Evolutionary conservation across 768 basidiomycete species (phyloP).

Genomic region (Peribolospora baueri): DNA sequence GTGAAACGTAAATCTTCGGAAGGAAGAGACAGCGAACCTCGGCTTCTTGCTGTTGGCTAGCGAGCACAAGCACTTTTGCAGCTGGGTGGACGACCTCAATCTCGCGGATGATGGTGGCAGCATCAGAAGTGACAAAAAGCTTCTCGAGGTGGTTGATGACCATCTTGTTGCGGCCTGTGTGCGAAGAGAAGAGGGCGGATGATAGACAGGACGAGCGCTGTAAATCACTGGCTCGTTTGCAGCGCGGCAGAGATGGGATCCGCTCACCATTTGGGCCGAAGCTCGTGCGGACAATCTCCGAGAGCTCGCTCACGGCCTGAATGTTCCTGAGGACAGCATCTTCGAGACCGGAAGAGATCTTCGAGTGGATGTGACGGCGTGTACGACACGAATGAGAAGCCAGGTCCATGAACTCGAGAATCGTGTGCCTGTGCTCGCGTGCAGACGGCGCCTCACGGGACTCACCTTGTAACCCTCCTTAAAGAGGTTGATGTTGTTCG

Average conservation of each 20-base stretch:
- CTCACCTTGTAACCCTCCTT: constrained; percentile 86
- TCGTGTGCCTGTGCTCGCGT: not conserved
- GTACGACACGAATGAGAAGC: not conserved
- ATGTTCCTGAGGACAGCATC: constrained; percentile 95
- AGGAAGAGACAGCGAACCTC: constrained; percentile 35
- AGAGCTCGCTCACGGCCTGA: constrained; percentile 80
- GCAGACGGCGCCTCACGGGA: constrained; percentile 2
- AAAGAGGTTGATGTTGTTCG: constrained; percentile 71
- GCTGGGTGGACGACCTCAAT: constrained; percentile 97
- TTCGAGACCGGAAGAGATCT: constrained; percentile 58
- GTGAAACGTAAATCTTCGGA: not conserved
- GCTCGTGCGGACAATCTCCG: constrained; percentile 66
- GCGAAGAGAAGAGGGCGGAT: constrained; percentile 1
- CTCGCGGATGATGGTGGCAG: constrained; percentile 92
- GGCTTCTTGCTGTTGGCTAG: constrained; percentile 79
- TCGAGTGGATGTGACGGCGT: constrained; percentile 12
- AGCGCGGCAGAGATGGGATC: not conserved
- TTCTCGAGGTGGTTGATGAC: constrained; percentile 90
- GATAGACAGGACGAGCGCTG: not conserved
- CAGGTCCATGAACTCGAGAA: not conserved
- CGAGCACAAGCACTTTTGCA: constrained; percentile 97
- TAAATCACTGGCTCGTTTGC: not conserved
- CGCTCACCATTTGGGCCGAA: not conserved
- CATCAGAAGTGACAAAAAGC: constrained; percentile 94
- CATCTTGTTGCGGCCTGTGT: constrained; percentile 73